These are phyloP conservation scores for Penicillium silybi DNA, from an alignment of 495 filamentous ascomycete genomes.

Conservation along the genomic window DNA sequence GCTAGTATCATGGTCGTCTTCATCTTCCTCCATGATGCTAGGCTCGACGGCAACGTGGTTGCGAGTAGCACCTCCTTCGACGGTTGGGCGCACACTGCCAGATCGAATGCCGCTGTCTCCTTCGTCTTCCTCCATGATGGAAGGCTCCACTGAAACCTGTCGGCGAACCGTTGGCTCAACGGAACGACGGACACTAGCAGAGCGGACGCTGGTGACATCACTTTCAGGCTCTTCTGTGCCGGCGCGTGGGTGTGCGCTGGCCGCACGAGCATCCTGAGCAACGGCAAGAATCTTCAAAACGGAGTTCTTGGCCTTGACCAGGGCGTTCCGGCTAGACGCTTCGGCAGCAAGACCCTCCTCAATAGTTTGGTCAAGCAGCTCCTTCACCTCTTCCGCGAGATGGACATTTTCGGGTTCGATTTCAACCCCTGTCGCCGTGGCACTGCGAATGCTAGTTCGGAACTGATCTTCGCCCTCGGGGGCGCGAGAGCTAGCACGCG, in stretches of 20 bases:
- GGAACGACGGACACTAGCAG: conserved; percentile 38
- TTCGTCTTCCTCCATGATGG: conserved; percentile 51
- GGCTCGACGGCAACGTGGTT: conserved; percentile 25
- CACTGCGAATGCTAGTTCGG: conserved; percentile 37
- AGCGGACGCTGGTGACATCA: conserved; percentile 33
- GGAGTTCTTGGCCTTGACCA: conserved; percentile 73
- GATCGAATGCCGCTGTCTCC: conserved; percentile 20
- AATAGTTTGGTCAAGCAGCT: conserved; percentile 60
- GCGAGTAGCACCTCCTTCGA: conserved; percentile 15
- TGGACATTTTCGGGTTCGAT: conserved; percentile 34
- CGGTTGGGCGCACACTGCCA: conserved; percentile 17
- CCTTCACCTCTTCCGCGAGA: conserved; percentile 41
- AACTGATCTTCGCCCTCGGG: conserved; percentile 40
- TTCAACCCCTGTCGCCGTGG: conserved; percentile 32
- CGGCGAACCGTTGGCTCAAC: conserved; percentile 34
- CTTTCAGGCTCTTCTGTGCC: conserved; percentile 37
- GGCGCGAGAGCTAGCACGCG: conserved; percentile 35
- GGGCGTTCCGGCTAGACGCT: conserved; percentile 66
- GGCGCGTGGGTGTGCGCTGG: conserved; percentile 32
- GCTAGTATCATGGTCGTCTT: conserved; percentile 55
- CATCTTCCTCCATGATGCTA: conserved; percentile 43
- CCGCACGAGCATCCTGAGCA: conserved; percentile 32
- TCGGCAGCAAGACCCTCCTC: conserved; percentile 66
- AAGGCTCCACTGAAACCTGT: conserved; percentile 40
- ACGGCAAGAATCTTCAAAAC: conserved; percentile 46